These are phyloP conservation scores for Yamadazyma oceani DNA, from an alignment of 1,139 yeast genomes.

Conservation along the genomic window DNA sequence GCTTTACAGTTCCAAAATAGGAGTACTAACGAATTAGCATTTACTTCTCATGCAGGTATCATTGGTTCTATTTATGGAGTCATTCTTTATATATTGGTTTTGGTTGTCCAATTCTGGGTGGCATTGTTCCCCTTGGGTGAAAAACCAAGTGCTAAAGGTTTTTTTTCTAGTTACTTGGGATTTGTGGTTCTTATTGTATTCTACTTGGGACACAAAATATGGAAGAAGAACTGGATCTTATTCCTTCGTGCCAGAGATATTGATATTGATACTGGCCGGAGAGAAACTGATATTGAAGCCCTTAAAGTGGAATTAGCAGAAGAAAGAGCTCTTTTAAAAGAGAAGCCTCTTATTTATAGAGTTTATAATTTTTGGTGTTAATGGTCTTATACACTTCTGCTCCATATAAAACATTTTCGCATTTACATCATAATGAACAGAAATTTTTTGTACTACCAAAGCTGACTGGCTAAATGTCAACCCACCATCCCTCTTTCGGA, in stretches of 20 bases:
- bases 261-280: conserved; percentile 44
- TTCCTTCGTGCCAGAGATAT: conserved; percentile 36
- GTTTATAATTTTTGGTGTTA: conserved; percentile 40
- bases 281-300: conserved; percentile 42
- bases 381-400: too few species aligned
- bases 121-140: conserved; percentile 43
- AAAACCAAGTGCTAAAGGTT: conserved; percentile 32
- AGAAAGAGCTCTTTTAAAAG: conserved; percentile 32
- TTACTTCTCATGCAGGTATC: conserved; percentile 55
- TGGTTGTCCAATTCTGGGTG: conserved; percentile 53
- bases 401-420: background rate
- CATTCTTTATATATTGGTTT: conserved; percentile 46
- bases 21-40: conserved; percentile 54
- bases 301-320: conserved; percentile 43
- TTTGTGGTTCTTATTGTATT: conserved; percentile 36
- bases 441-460: too few species aligned
- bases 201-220: conserved; percentile 42
- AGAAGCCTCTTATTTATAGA: conserved; percentile 35
- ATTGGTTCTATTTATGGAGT: conserved; percentile 54
- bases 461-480: conserved; percentile 13
- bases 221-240: conserved; percentile 39
- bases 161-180: conserved; percentile 40
- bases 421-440: background rate
- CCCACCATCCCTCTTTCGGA: conserved; percentile 37
- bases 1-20: conserved; percentile 33